These are phyloP conservation scores for Chlorella sp. DNA, from an alignment of 139 green algal species.

Conservation along the genomic window DNA sequence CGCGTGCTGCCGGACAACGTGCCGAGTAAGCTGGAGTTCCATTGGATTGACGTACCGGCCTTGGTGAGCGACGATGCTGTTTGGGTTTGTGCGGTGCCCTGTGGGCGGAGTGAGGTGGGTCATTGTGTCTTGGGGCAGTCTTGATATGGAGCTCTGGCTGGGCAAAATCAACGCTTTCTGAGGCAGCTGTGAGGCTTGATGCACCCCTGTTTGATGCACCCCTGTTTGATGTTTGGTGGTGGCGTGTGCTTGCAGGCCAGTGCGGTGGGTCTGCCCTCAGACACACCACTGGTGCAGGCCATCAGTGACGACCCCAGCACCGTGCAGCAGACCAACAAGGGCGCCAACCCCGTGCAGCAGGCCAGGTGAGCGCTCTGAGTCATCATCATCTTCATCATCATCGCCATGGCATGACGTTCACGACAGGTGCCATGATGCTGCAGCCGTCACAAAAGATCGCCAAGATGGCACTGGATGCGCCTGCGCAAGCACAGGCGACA, in stretches of 20 bases:
- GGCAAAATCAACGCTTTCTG: too few species aligned
- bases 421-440: too few species aligned
- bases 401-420: conserved; percentile 24
- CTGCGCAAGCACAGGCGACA: too few species aligned
- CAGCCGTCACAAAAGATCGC: too few species aligned
- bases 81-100: neutral
- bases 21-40: conserved; percentile 39
- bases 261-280: conserved; percentile 7
- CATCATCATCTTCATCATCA: neutral
- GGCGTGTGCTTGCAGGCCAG: conserved; percentile 6
- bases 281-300: conserved; percentile 17
- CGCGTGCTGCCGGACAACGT: conserved; percentile 69
- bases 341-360: neutral
- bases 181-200: too few species aligned
- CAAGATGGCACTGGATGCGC: too few species aligned
- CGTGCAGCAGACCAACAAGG: neutral
- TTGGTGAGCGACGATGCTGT: conserved; percentile 23
- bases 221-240: neutral
- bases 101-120: neutral
- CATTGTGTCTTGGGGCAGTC: neutral
- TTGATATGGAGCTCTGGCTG: too few species aligned
- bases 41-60: conserved; percentile 59
- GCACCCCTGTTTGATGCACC: neutral
- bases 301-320: conserved; percentile 7
- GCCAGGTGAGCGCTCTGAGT: conserved; percentile 1